phyloP scores from a whole-genome alignment of 208 protist species.

The Trypanosoma mega region DNA sequence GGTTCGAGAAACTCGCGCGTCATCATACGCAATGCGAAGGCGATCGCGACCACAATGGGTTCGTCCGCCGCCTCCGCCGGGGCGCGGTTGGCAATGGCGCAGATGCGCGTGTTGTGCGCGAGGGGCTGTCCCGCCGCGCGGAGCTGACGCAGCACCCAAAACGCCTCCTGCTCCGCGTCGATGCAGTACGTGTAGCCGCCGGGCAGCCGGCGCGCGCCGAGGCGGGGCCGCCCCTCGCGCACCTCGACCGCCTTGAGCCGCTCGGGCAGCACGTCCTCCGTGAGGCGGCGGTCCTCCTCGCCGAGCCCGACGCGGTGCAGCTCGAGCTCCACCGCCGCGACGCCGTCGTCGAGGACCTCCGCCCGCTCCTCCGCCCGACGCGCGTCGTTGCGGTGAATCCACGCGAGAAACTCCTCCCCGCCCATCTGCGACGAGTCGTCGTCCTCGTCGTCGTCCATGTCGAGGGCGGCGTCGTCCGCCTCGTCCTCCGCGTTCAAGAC shows the following conservation, averaged over 20 bases:
- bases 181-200: slow-evolving; percentile 58
- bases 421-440: slow-evolving; percentile 34
- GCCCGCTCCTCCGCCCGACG: slow-evolving; percentile 18
- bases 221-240: slow-evolving; percentile 32
- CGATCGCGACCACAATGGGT: slow-evolving; percentile 62
- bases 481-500: slow-evolving; percentile 13
- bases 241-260: slow-evolving; percentile 48
- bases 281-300: slow-evolving; percentile 33
- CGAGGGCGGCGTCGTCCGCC: slow-evolving; percentile 30
- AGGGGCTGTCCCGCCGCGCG: slow-evolving; percentile 68
- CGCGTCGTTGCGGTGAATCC: slow-evolving; percentile 55
- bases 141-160: slow-evolving; percentile 83
- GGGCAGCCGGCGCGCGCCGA: slow-evolving; percentile 44
- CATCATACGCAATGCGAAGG: slow-evolving; percentile 73
- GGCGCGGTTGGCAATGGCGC: slow-evolving; percentile 50
- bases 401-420: slow-evolving; percentile 60
- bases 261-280: slow-evolving; percentile 60
- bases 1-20: slow-evolving; percentile 71
- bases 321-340: slow-evolving; percentile 61
- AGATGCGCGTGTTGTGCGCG: slow-evolving; percentile 76
- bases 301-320: slow-evolving; percentile 65
- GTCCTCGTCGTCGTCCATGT: slow-evolving; percentile 32
- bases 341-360: slow-evolving; percentile 8
- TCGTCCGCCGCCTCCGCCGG: slow-evolving; percentile 55
- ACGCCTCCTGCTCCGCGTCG: slow-evolving; percentile 61